Base-by-base conservation (phyloP, 106 monocot genomes). In the Phalaenopsis aphrodite region DNA sequence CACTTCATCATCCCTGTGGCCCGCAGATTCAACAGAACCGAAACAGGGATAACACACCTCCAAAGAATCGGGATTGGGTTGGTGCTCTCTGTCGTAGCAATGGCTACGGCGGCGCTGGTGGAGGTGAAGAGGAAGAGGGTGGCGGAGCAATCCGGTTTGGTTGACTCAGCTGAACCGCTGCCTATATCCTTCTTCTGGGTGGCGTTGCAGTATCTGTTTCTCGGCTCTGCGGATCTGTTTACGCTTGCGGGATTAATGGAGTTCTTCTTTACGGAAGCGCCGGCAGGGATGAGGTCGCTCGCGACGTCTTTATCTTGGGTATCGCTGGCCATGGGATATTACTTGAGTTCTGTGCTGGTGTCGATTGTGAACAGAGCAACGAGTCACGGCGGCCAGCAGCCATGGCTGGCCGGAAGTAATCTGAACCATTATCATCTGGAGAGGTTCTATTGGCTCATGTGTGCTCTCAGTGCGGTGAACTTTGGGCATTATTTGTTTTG, bases 361-460 rank as follows among this genome's bases (percentile, higher is more conserved):
- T 77, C 81, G 7, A 37, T 91, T 0, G 93, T 95, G 78, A 95
- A 91, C 79, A 41, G 78, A 4, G 89, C 78, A 17, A 96, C 88
- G 1, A 71, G 88, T 0, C 23, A 68, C 4, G 77, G 81, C 10
- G 66, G 74, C 55, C 86, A 78, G 4, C 19, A 17, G 80, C 46
- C 76, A 17, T 96, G 96, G 96, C 85, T 96, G 21, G 39, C 72
- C 17, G 93, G 93, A 3, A 76, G 43, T 11, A 89, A 88, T 57
- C 65, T 96, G 78, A 93, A 93, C 55, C 72, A 82, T 14, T 91
- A 90, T 75, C 85, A 49, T 19, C 71, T 96, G 4, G 91, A 96
- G 77, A 79, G 84, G 76, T 96, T 96, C 79, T 96, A 93, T 78
- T 96, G 96, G 96, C 55, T 96, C 38, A 90, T 96, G 93, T 91